These are phyloP conservation scores for Trypanosoma congolense DNA, from an alignment of 208 protist genomes.

Conservation along the genomic window DNA sequence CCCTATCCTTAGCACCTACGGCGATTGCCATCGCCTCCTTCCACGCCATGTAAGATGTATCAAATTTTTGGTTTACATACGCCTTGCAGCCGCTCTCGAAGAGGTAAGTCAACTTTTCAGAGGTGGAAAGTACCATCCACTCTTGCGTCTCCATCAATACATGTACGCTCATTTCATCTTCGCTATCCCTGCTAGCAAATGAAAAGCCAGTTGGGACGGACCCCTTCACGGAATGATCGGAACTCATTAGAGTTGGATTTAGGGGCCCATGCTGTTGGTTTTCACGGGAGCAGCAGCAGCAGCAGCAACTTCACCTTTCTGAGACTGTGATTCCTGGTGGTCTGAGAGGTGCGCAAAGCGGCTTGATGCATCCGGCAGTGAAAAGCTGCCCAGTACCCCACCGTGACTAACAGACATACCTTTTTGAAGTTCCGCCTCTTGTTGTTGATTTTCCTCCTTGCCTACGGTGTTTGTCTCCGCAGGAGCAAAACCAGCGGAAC, in stretches of 20 bases:
- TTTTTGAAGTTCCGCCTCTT: too few relatives aligned
- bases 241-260: not conserved
- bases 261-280: too few relatives aligned
- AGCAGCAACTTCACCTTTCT: too few relatives aligned
- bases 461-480: too few relatives aligned
- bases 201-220: not conserved
- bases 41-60: conserved; percentile 86
- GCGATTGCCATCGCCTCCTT: conserved; percentile 84
- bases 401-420: too few relatives aligned
- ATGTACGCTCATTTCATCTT: conserved; percentile 16
- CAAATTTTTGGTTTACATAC: conserved; percentile 70
- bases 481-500: too few relatives aligned
- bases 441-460: too few relatives aligned
- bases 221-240: not conserved
- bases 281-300: too few relatives aligned
- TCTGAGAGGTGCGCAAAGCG: too few relatives aligned
- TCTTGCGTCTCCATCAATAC: conserved; percentile 15
- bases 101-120: conserved; percentile 70
- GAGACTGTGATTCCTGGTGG: too few relatives aligned
- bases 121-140: conserved; percentile 31
- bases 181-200: not conserved
- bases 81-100: conserved; percentile 81
- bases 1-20: conserved; percentile 70
- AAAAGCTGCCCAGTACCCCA: too few relatives aligned
- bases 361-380: too few relatives aligned